Evolutionary conservation across 1,284 basidiomycete species (phyloP), one percentile per base, ranked within the genome.

Genomic region (Austroboletus niveus): DNA sequence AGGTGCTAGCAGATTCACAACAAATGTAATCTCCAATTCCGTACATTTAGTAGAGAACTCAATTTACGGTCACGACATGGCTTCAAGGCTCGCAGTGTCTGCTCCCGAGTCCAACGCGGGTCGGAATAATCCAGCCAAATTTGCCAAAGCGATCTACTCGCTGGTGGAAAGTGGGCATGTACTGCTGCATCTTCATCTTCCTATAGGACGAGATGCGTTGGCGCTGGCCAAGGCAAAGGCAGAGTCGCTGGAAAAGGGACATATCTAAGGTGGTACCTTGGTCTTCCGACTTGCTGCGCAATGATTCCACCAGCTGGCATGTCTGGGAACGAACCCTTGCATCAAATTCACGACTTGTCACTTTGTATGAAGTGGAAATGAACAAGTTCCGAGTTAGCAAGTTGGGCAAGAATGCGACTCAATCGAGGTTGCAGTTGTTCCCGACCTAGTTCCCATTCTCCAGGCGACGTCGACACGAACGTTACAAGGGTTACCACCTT

Each of bases 131-230:
- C 36, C 48, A n/a, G 20, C n/a, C 27, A 42, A 56, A 9, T 45
- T 54, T 8, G 42, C 15, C 36, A 34, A 34, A 22, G 35, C 53
- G n/a, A 35, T 51, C 15, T 29, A 51, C 12, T n/a, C 15, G 20
- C 17, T 52, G 10, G 48, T 56, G 3, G 30, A 45, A 24, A 29
- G 43, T 20, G 53, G 54, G 11, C 27, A 22, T 2, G 34, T 51
- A 12, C 53, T 43, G 15, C 24, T 56, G 15, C 17, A 17, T 17
- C 17, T 17, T 17, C 31, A 54, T 31, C n/a, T 54, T 32, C 38
- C 42, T 0, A 39, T 59, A n/a, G 58, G 58, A 34, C 36, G 32
- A 17, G 58, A 59, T 9, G 43, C 53, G 6, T 36, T 53, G 24
- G 39, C n/a, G 5, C 3, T 8, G 2, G n/a, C 35, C 15, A 49